A percentile compares a stretch with the other conserved stretches of the same genome.
Conservation (phyloP, 2,329 filamentous ascomycete species). For the Pseudopyricularia cyperi region DNA sequence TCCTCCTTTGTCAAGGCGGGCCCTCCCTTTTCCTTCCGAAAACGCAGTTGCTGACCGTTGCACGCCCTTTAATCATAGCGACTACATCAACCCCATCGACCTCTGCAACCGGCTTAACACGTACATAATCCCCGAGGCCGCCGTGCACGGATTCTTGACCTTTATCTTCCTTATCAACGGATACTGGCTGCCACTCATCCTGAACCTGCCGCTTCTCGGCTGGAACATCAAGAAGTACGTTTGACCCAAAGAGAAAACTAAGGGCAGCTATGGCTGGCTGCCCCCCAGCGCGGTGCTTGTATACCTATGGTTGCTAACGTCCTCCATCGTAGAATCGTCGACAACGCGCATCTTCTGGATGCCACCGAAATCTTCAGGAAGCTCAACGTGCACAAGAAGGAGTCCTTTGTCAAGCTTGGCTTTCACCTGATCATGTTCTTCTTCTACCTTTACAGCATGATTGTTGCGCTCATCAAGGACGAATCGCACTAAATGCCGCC, state of each 20-base stretch:
- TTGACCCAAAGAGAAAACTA: neutral
- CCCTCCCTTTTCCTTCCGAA: neutral
- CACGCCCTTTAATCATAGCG: constrained; percentile 39
- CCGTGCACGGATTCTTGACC: constrained; percentile 91
- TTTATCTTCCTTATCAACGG: constrained; percentile 94
- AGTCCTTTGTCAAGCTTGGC: constrained; percentile 97
- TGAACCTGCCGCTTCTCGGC: constrained; percentile 82
- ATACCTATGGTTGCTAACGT: constrained; percentile 12
- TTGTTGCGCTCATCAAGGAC: constrained; percentile 90
- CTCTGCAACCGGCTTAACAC: constrained; percentile 99
- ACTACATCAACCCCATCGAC: constrained; percentile 99
- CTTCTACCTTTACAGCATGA: constrained; percentile 99
- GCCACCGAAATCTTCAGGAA: constrained; percentile 99
- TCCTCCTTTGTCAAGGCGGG: neutral
- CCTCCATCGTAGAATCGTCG: constrained; percentile 58
- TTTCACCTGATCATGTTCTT: constrained; percentile 99
- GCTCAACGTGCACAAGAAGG: constrained; percentile 98
- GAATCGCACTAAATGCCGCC: constrained; percentile 58
- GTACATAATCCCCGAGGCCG: constrained; percentile 97
- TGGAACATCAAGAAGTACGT: constrained; percentile 98
- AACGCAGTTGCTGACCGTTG: constrained; percentile 14
- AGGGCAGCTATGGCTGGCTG: neutral
- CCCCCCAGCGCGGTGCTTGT: neutral
- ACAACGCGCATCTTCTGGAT: constrained; percentile 93
- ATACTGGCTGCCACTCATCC: constrained; percentile 86